These are phyloP conservation scores for Dichotomocladium elegans DNA, from an alignment of 371 early-diverging fungal species.

Conservation along the genomic window DNA sequence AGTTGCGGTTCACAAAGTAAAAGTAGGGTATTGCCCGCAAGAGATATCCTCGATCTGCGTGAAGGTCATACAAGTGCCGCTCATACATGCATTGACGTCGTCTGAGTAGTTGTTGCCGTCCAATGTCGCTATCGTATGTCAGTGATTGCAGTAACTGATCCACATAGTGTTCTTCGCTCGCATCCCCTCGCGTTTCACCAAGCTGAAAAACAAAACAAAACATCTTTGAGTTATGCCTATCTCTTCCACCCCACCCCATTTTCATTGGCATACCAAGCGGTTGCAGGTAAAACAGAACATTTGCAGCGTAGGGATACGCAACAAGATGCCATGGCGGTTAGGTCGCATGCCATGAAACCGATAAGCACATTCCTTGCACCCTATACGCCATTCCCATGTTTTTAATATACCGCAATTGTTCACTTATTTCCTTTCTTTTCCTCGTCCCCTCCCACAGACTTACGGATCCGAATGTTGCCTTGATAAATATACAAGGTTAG, in stretches of 20 bases:
- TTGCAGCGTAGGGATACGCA: constrained; percentile 41
- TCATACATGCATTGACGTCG: constrained; percentile 37
- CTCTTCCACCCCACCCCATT: not conserved
- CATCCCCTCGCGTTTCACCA: constrained; percentile 44
- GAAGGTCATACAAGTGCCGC: constrained; percentile 23
- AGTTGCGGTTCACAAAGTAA: constrained; percentile 39
- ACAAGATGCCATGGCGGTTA: constrained; percentile 36
- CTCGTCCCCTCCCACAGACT: not conserved
- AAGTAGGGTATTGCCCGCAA: constrained; percentile 13
- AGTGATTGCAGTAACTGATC: constrained; percentile 22
- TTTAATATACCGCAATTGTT: not conserved
- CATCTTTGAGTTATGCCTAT: not conserved
- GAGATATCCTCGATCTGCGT: constrained; percentile 28
- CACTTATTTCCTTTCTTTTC: not conserved
- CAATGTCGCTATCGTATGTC: constrained; percentile 34
- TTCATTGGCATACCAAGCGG: constrained; percentile 25
- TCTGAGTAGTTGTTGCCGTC: constrained; percentile 22
- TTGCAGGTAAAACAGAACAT: constrained; percentile 45
- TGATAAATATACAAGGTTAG: constrained; percentile 31
- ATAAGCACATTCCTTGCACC: constrained; percentile 45
- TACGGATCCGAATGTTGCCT: constrained; percentile 37
- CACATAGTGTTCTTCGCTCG: constrained; percentile 39
- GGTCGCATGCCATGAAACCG: constrained; percentile 31
- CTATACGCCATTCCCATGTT: constrained; percentile 6
- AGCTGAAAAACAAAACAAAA: constrained; percentile 11